Evolutionary conservation across 2,329 filamentous ascomycete species (phyloP), one percentile per base, ranked within the genome.

Genomic region (Magnaporthales sp.): DNA sequence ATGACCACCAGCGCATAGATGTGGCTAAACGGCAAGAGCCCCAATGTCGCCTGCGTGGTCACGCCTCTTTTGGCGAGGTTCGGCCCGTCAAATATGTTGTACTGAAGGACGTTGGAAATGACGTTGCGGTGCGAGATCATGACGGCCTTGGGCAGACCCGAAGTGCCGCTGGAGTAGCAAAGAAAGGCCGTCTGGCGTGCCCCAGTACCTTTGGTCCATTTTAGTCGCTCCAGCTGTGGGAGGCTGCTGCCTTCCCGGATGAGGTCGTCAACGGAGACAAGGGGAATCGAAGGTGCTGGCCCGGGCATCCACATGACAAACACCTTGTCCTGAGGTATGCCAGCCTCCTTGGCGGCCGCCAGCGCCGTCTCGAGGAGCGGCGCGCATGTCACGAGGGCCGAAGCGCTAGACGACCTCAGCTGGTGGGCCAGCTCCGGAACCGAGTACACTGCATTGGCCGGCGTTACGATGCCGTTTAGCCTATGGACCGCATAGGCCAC

Each of bases 61-160:
- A 72, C 72, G 15, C 70, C 69, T 9, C 67, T 68, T 66, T 70
- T 64, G 71, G 78, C 70, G 66, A 72, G 68, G 67, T 7, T 58
- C 15, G 74, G 65, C 63, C 76, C 65, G 63, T 80, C 74, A 66
- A 74, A 86, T 1, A 80, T 77, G 3, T 54, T 61, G 64, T 32
- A 66, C 74, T 92, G 90, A 63, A 92, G 73, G 0, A 85, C 82
- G 72, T 93, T 93, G 46, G 89, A 84, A 63, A 93, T 92, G 19
- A 92, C 86, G 71, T 92, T 93, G 30, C 80, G 79, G 75, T 93
- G 90, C 5, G 89, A 87, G 64, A 93, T 89, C 87, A 90, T 92
- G 29, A 92, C 90, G 64, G 88, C 90, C 87, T 91, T 91, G 32
- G 89, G 88, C 61, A 91, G 76, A 1, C 89, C 89, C 2, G 87